Evolutionary conservation across 305 asterid species (phyloP), one percentile per base, ranked within the genome.

Genomic region (Stenogyne calaminthoides): DNA sequence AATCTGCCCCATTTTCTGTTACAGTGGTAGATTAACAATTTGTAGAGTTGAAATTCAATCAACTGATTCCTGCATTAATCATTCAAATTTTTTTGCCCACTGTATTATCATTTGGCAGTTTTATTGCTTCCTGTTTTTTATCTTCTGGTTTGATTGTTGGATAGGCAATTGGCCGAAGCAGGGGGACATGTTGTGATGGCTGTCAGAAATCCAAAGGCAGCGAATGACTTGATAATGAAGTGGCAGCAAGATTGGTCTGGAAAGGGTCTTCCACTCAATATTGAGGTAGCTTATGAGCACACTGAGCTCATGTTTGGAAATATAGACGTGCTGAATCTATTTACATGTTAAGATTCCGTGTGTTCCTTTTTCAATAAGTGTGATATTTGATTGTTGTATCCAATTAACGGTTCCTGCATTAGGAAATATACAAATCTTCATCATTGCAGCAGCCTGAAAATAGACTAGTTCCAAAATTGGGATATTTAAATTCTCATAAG

Each of bases 101-200:
- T 42, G 42, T 54, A 39, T n/a, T 22, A 58, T 39, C n/a, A 29
- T 58, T 14, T 59, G 52, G n/a, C 18, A 11, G 7, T 39, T 11
- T 54, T 12, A 27, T 25, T 34, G 4, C 46, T 25, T 12, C 8
- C 64, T 60, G 72, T 63, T 40, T 27, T 27, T 69, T 65, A 51
- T 68, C 34, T 64, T 54, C 36, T 60, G 65, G 60, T 73, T 70
- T 63, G 34, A 54, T 71, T 72, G n/a, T 63, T 70, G 76, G 56
- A 63, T 80, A 90, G 97, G 83, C 95, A 88, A 80, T 80, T 90
- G 87, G 93, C 95, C 0, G 91, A 90, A 85, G 86, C 97, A 72
- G 91, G 97, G 36, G 97, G 87, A 2, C 97, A 90, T 79, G 89
- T 88, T 40, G 87, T 88, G 80, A 90, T 90, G 96, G 96, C 96